phyloP scores from a whole-genome alignment of 164 flowering plant genomes.

The Buxus sempervirens region DNA sequence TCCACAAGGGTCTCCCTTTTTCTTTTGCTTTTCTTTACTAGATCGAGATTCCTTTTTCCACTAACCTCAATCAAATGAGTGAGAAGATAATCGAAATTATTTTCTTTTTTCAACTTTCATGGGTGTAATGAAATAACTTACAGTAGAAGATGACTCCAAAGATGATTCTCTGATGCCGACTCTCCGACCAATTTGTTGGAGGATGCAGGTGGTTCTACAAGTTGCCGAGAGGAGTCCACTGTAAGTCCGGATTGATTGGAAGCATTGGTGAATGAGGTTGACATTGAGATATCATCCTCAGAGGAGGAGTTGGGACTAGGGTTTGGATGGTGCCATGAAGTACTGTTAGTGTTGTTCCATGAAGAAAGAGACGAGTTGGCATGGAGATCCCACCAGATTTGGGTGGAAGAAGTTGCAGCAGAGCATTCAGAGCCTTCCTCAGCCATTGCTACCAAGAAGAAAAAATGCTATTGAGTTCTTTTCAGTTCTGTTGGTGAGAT shows the following conservation, averaged over 20 bases:
- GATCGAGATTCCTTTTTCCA: slow-evolving; percentile 13
- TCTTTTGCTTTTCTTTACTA: neutral
- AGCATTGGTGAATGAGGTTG: slow-evolving; percentile 45
- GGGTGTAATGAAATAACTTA: slow-evolving; percentile 27
- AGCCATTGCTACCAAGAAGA: slow-evolving; percentile 30
- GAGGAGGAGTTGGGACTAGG: slow-evolving; percentile 44
- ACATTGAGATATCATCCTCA: slow-evolving; percentile 55
- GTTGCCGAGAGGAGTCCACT: slow-evolving; percentile 36
- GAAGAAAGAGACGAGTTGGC: slow-evolving; percentile 29
- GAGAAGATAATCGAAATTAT: neutral
- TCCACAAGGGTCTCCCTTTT: neutral
- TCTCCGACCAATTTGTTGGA: slow-evolving; percentile 31
- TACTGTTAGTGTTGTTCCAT: slow-evolving; percentile 19
- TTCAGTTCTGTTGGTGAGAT: slow-evolving; percentile 15
- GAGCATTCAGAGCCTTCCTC: slow-evolving; percentile 45
- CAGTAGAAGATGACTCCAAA: slow-evolving; percentile 54
- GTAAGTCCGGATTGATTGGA: slow-evolving; percentile 47
- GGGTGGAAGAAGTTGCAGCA: slow-evolving; percentile 38
- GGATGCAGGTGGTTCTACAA: slow-evolving; percentile 31
- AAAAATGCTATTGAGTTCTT: neutral
- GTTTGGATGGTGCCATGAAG: slow-evolving; percentile 35
- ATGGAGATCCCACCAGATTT: slow-evolving; percentile 47
- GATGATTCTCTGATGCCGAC: slow-evolving; percentile 33
- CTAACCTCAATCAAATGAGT: slow-evolving; percentile 11
- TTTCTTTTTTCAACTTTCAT: neutral